Conservation (phyloP, 2,329 filamentous ascomycete genomes). For the Fusarium tuaranense region DNA sequence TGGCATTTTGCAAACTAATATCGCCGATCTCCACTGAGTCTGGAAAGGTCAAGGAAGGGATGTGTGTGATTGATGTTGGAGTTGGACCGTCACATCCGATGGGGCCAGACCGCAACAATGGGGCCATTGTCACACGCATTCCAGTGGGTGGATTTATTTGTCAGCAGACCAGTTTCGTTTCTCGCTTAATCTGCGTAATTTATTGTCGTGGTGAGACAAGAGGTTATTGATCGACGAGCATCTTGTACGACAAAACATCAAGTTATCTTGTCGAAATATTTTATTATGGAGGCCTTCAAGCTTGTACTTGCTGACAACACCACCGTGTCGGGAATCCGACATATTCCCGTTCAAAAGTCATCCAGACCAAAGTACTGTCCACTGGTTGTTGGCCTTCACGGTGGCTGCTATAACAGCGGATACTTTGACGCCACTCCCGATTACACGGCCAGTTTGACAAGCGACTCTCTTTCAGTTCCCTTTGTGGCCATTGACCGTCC, state of each 20-base stretch:
- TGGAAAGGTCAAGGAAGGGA: not conserved
- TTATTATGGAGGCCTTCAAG: slow-evolving; percentile 28
- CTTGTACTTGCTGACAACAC: slow-evolving; percentile 22
- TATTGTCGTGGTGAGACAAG: not conserved
- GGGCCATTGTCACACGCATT: not conserved
- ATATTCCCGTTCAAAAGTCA: slow-evolving; percentile 19
- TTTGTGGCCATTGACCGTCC: slow-evolving; percentile 41
- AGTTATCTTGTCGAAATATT: not conserved
- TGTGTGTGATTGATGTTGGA: not conserved
- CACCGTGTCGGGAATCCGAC: slow-evolving; percentile 27
- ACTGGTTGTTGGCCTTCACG: slow-evolving; percentile 36
- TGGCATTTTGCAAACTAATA: not conserved
- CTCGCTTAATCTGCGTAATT: not conserved
- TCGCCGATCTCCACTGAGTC: not conserved
- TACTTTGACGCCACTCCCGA: slow-evolving; percentile 37
- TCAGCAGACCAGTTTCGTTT: not conserved
- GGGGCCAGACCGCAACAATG: not conserved
- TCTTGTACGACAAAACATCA: not conserved
- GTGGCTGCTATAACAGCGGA: slow-evolving; percentile 34
- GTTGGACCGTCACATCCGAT: not conserved
- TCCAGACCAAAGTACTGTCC: slow-evolving; percentile 21
- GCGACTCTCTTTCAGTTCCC: slow-evolving; percentile 27
- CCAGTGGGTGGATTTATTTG: not conserved
- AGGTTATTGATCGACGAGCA: not conserved
- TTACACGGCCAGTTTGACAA: slow-evolving; percentile 23